A percentile compares a stretch with the other conserved stretches of the same genome.
These are phyloP conservation scores for Lavandula angustifolia DNA, from an alignment of 257 asterid species.

Conservation along the genomic window DNA sequence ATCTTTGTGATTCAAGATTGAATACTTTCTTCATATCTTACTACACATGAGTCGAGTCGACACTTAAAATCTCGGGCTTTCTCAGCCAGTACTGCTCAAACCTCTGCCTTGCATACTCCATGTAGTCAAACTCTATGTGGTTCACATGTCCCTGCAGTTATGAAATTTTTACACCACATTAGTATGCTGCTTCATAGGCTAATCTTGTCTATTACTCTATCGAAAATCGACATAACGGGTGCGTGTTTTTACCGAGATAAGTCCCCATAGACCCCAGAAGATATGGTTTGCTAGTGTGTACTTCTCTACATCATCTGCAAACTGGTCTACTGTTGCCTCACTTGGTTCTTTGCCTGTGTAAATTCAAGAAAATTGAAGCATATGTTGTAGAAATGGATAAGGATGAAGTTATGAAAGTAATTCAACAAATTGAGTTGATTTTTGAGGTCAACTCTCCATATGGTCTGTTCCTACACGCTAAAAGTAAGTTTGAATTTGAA, in stretches of 20 bases:
- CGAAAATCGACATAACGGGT: not conserved
- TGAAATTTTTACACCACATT: not conserved
- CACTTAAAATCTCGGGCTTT: slow-evolving; percentile 41
- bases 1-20: slow-evolving; percentile 5
- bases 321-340: slow-evolving; percentile 49
- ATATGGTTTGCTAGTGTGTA: slow-evolving; percentile 83
- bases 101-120: slow-evolving; percentile 88
- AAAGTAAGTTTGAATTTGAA: slow-evolving; percentile 11
- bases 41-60: slow-evolving; percentile 1
- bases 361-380: slow-evolving; percentile 5
- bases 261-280: slow-evolving; percentile 97
- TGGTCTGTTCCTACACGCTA: slow-evolving; percentile 21
- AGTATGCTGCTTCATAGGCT: no score
- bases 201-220: no score
- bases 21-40: slow-evolving; percentile 16
- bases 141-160: slow-evolving; percentile 67
- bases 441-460: not conserved
- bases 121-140: slow-evolving; percentile 75
- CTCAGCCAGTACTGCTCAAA: slow-evolving; percentile 75
- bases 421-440: not conserved
- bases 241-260: slow-evolving; percentile 73
- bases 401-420: not conserved
- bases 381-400: slow-evolving; percentile 3
- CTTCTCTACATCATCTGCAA: slow-evolving; percentile 59
- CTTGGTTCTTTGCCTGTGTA: slow-evolving; percentile 53